These are phyloP conservation scores for Sequoiadendron giganteum DNA, from an alignment of 75 land plant genomes.

Conservation along the genomic window DNA sequence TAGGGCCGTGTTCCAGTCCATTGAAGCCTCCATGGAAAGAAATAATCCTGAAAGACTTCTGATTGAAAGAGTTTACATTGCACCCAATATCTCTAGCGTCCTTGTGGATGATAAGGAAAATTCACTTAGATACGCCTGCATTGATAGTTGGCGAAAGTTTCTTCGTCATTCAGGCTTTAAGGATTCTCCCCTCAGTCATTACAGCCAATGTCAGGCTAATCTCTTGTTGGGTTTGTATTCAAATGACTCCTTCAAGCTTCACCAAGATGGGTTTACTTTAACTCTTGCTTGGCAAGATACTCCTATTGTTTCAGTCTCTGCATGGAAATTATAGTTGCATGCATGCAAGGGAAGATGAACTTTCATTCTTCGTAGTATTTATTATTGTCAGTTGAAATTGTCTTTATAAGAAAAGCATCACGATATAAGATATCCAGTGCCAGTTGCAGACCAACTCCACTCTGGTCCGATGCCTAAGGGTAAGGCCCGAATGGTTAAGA, in stretches of 20 bases:
- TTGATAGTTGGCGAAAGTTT: constrained; percentile 22
- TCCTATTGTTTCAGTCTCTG: constrained; percentile 25
- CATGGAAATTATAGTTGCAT: constrained; percentile 15
- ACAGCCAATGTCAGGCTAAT: constrained; percentile 18
- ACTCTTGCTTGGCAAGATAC: constrained; percentile 34
- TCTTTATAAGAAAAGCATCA: background rate
- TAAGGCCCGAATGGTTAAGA: background rate
- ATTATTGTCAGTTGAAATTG: background rate
- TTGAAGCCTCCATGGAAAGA: constrained; percentile 20
- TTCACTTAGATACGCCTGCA: constrained; percentile 11
- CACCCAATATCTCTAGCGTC: constrained; percentile 29
- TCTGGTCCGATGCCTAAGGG: background rate
- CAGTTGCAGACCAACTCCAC: background rate
- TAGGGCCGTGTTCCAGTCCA: constrained; percentile 27
- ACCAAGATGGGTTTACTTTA: constrained; percentile 18
- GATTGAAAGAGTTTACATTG: constrained; percentile 21
- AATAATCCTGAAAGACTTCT: constrained; percentile 15
- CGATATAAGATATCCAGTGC: background rate
- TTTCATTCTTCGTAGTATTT: background rate
- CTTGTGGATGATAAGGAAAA: constrained; percentile 8
- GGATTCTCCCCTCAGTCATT: constrained; percentile 17
- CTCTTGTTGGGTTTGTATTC: constrained; percentile 22
- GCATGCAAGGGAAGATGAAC: background rate
- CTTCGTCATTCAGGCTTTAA: constrained; percentile 21
- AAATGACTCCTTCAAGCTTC: constrained; percentile 30